Percentiles rank a stretch among this genome's conserved stretches.
Conservation (phyloP, 192 early-diverging fungal species). For the Coemansia sp. region DNA sequence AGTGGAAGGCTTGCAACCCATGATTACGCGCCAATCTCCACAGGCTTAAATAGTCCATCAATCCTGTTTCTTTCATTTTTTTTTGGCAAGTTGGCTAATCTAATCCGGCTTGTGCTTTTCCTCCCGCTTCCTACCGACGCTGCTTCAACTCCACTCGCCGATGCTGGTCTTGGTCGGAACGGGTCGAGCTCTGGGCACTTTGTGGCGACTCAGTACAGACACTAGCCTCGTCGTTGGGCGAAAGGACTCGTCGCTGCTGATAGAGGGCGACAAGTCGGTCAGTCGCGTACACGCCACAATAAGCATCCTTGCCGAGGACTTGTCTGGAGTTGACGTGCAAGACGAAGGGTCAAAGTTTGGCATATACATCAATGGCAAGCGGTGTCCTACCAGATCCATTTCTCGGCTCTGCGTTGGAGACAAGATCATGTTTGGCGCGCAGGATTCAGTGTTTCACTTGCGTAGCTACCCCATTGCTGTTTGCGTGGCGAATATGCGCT, state of each 20-base stretch:
- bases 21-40: no score
- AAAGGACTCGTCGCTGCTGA: conserved; percentile 26
- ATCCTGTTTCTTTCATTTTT: no score
- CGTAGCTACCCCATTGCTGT: conserved; percentile 10
- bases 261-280: conserved; percentile 46
- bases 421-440: conserved; percentile 39
- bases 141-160: neutral
- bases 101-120: neutral
- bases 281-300: conserved; percentile 37
- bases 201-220: conserved; percentile 30
- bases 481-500: conserved; percentile 24
- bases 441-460: conserved; percentile 31
- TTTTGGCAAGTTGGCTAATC: neutral
- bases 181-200: conserved; percentile 25
- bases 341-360: conserved; percentile 53
- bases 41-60: no score
- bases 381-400: conserved; percentile 5
- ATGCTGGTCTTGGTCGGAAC: conserved; percentile 42
- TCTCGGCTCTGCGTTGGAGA: conserved; percentile 12
- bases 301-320: neutral
- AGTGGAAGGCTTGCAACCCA: neutral
- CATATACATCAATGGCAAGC: conserved; percentile 33
- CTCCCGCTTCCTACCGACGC: no score
- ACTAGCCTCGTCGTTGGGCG: conserved; percentile 25
- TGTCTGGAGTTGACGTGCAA: neutral